phyloP scores from a whole-genome alignment of 2,329 filamentous ascomycete species.

The Pseudogymnoascus sp. region DNA sequence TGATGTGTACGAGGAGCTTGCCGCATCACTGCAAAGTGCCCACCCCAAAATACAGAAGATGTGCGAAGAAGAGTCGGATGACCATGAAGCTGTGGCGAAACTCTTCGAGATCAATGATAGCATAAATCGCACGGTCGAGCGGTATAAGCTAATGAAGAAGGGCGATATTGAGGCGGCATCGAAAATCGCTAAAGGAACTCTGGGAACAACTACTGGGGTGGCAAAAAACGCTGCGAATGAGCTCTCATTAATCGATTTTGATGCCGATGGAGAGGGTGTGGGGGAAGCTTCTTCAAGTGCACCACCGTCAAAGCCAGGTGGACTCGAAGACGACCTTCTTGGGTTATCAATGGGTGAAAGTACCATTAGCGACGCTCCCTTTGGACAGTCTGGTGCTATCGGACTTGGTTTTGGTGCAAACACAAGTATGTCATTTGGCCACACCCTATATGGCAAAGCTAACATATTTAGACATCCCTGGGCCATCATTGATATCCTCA shows the following conservation, averaged over 20 bases:
- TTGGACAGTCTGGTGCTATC: constrained; percentile 73
- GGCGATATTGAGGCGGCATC: constrained; percentile 80
- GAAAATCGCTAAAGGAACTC: constrained; percentile 75
- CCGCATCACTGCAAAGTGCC: constrained; percentile 79
- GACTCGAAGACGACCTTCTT: constrained; percentile 83
- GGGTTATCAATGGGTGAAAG: constrained; percentile 68
- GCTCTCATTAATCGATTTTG: constrained; percentile 90
- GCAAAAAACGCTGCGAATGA: constrained; percentile 65
- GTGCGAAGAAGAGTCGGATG: constrained; percentile 98
- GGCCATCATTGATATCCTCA: constrained; percentile 56
- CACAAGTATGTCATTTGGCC: constrained; percentile 47
- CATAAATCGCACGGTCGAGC: constrained; percentile 92
- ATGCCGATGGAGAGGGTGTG: constrained; percentile 54
- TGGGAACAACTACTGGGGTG: constrained; percentile 59
- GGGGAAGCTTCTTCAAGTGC: constrained; percentile 40
- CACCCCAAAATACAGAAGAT: constrained; percentile 99
- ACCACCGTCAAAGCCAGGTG: constrained; percentile 47
- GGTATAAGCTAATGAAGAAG: constrained; percentile 94
- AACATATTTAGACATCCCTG: constrained; percentile 51
- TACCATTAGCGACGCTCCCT: constrained; percentile 34
- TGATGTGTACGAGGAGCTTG: constrained; percentile 74
- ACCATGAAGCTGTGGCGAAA: constrained; percentile 91
- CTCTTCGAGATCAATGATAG: constrained; percentile 97
- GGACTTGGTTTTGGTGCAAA: constrained; percentile 72
- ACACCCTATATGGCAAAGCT: neutral